Conservation (phyloP, 352 stramenopile genomes). For the Globisporangium paroecandrum region DNA sequence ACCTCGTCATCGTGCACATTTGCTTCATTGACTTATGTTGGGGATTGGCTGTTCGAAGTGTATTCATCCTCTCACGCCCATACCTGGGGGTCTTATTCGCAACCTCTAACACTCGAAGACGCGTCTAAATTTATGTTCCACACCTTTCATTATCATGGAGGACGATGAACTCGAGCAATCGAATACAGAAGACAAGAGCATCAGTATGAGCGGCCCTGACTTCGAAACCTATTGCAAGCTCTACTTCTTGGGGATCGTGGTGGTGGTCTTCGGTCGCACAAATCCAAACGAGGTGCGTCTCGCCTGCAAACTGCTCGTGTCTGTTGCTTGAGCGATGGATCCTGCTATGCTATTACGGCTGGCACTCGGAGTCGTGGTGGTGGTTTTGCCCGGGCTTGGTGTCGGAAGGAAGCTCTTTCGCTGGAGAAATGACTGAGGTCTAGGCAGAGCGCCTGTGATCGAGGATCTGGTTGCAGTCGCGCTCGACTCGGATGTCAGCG, state of each 20-base stretch:
- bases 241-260: constrained; percentile 20
- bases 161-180: background rate
- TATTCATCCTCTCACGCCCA: background rate
- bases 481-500: constrained; percentile 10
- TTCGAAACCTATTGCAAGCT: background rate
- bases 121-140: background rate
- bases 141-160: background rate
- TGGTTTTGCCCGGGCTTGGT: constrained; percentile 13
- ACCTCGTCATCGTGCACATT: background rate
- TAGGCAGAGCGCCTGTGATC: constrained; percentile 4
- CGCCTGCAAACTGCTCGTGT: constrained; percentile 13
- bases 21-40: background rate
- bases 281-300: constrained; percentile 35
- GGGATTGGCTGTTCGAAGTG: background rate
- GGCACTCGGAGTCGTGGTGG: background rate
- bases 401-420: constrained; percentile 27
- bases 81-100: background rate
- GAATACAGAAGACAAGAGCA: background rate
- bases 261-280: constrained; percentile 18
- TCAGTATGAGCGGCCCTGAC: background rate
- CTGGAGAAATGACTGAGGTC: constrained; percentile 17
- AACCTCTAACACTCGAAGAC: background rate
- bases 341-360: constrained; percentile 17
- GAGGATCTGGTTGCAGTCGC: background rate
- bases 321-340: constrained; percentile 15